Evolutionary conservation across 805 yeast genomes (phyloP), one percentile per base, ranked within the genome.

Genomic region (Yarrowia hollandica): DNA sequence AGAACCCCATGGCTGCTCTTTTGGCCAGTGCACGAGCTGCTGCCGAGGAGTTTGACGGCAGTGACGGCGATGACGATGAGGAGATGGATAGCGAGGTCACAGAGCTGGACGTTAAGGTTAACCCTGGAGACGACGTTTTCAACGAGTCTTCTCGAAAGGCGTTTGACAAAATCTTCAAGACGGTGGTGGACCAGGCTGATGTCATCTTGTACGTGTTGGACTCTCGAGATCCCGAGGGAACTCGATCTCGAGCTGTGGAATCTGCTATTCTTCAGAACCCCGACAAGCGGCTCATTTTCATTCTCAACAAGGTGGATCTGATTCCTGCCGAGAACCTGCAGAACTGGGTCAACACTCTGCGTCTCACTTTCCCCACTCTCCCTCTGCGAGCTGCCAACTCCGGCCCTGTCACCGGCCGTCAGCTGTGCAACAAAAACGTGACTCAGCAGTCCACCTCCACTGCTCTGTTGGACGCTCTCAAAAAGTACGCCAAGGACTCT

Each of bases 191-290:
- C 62, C 86, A 90, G 19, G 78, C 97, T 1, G 99, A 92, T 71
- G 96, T 92, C 59, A 78, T 92, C 16, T 77, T 91, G 60, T 92
- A 94, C 69, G 97, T 92, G n/a, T 76, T 92, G 68, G 99, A 92
- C 74, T 96, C 99, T 1, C 85, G 99, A 73, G 97, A 94, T 73
- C 99, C 99, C 59, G 96, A 89, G 72, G 85, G 90, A 16, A 92
- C 98, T 2, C 83, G 99, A 69, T 90, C 97, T 8, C 83, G 84
- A 70, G 89, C 83, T 69, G 91, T 94, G 38, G 99, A 94, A 77
- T 87, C 89, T 70, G 88, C 95, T 2, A 90, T 94, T 44, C 74
- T 91, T 62, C 86, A 85, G 68, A 81, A 83, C 66, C 87, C 88
- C 62, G 83, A 84, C 57, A 94, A 94, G 73, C 82, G 97, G 69